A percentile compares a stretch with the other conserved stretches of the same genome.
Conservation (phyloP, 257 asterid genomes). For the Ballota nigra region DNA sequence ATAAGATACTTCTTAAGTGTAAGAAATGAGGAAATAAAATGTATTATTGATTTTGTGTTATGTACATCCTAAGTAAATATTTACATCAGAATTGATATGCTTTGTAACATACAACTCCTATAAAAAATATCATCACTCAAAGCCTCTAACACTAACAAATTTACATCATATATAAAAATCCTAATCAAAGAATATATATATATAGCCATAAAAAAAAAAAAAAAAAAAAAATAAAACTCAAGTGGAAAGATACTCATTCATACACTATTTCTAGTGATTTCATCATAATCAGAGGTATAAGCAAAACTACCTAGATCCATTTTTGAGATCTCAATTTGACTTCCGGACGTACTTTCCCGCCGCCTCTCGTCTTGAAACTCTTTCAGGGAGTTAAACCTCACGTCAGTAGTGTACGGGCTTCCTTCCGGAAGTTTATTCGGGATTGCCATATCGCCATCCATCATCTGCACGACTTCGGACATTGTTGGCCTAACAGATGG, state of each 20-base stretch:
- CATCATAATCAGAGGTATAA: conserved; percentile 18
- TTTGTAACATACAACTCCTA: background rate
- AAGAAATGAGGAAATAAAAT: no score
- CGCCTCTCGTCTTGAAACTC: conserved; percentile 46
- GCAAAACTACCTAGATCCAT: conserved; percentile 25
- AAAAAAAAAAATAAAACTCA: no score
- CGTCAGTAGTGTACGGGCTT: conserved; percentile 39
- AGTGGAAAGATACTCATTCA: background rate
- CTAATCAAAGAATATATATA: background rate
- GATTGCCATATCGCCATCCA: conserved; percentile 53
- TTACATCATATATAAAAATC: background rate
- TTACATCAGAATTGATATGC: background rate
- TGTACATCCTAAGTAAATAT: no score
- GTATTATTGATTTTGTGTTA: no score
- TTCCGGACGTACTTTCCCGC: conserved; percentile 29
- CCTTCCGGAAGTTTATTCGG: conserved; percentile 53
- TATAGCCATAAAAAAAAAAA: background rate
- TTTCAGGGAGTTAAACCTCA: conserved; percentile 64
- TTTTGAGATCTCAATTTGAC: conserved; percentile 5
- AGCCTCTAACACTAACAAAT: background rate
- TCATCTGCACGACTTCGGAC: conserved; percentile 83
- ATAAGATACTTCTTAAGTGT: no score
- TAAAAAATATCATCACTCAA: background rate
- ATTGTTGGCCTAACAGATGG: conserved; percentile 75
- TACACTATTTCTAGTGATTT: conserved; percentile 16